phyloP scores from a whole-genome alignment of 345 rosid species.

The Bruguiera gymnorhiza region DNA sequence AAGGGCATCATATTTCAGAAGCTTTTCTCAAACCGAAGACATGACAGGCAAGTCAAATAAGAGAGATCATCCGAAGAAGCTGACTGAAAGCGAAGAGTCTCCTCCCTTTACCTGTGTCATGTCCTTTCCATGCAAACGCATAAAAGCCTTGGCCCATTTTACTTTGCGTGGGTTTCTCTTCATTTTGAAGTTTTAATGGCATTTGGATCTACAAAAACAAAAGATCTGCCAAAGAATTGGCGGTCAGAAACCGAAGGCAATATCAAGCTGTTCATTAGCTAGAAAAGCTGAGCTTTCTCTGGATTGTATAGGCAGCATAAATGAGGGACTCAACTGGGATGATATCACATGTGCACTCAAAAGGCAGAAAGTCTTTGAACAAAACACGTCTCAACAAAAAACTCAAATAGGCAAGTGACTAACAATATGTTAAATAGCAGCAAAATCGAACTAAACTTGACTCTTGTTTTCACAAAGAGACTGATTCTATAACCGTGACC shows the following conservation, averaged over 20 bases:
- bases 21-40: neutral
- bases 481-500: too few species aligned
- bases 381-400: neutral
- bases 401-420: too few species aligned
- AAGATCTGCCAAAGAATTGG: slow-evolving; percentile 51
- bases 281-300: too few species aligned
- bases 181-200: slow-evolving; percentile 96
- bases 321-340: neutral
- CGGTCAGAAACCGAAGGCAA: neutral
- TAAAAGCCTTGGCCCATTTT: slow-evolving; percentile 91
- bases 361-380: neutral
- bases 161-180: slow-evolving; percentile 97
- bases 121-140: slow-evolving; percentile 80
- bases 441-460: too few species aligned
- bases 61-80: neutral
- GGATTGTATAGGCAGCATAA: neutral
- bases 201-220: slow-evolving; percentile 82
- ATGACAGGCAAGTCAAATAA: too few species aligned
- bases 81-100: neutral
- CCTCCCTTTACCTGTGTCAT: slow-evolving; percentile 75
- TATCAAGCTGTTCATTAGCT: neutral
- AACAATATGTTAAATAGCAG: too few species aligned
- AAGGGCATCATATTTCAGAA: neutral
- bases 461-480: too few species aligned
- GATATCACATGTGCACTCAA: too few species aligned